Percentiles rank a stretch among this genome's conserved stretches.
phyloP scores from a whole-genome alignment of 345 rosid genomes.

The Litchi chinensis region DNA sequence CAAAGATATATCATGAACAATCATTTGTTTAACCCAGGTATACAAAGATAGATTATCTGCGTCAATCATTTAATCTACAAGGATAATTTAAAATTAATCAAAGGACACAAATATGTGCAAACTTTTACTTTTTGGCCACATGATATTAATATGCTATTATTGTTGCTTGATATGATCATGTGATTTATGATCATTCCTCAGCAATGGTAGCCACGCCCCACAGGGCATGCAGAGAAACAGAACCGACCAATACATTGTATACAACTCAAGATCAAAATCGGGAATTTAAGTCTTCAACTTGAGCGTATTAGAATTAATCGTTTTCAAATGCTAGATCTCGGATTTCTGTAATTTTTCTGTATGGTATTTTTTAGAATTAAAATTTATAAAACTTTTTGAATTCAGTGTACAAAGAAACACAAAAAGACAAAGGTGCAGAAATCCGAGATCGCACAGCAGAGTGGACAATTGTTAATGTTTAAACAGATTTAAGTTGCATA shows the following conservation, averaged over 20 bases:
- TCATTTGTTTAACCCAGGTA: slow-evolving; percentile 30
- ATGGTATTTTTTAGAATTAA: too few species aligned
- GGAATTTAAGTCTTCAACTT: too few species aligned
- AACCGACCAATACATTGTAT: background rate
- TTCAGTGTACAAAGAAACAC: too few species aligned
- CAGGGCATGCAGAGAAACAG: background rate
- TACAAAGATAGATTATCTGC: slow-evolving; percentile 10
- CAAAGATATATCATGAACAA: slow-evolving; percentile 12
- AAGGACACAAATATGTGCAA: background rate
- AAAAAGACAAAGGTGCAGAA: too few species aligned
- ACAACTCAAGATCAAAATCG: background rate
- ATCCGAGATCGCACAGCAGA: too few species aligned
- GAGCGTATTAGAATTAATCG: too few species aligned
- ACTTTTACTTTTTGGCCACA: slow-evolving; percentile 3
- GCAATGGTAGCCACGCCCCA: background rate
- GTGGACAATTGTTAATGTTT: too few species aligned
- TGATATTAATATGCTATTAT: background rate
- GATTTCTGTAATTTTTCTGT: too few species aligned
- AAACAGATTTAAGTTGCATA: too few species aligned
- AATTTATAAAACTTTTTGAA: too few species aligned
- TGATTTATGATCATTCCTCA: background rate
- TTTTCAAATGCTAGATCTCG: too few species aligned
- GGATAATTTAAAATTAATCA: background rate
- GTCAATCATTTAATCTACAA: slow-evolving; percentile 27
- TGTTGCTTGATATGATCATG: background rate